Evolutionary conservation across 2,329 filamentous ascomycete genomes (phyloP).

Genomic region (Aspergillus sp.): DNA sequence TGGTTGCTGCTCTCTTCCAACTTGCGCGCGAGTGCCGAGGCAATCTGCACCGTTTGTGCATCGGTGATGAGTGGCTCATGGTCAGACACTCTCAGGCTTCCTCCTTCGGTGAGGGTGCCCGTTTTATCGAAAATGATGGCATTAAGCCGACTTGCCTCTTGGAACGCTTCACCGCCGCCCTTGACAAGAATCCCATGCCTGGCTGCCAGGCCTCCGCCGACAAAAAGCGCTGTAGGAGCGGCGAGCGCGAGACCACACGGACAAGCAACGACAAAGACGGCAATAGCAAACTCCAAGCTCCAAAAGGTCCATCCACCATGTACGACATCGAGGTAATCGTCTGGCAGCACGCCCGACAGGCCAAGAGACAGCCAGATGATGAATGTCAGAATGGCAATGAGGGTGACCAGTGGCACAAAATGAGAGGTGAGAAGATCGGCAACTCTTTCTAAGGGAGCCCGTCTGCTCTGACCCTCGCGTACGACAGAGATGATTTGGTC

Average conservation of each 20-base stretch:
- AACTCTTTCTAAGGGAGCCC: conserved; percentile 47
- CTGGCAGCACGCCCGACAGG: conserved; percentile 40
- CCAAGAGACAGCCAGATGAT: conserved; percentile 47
- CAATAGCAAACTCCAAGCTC: conserved; percentile 67
- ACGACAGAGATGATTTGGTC: conserved; percentile 50
- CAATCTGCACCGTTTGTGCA: conserved; percentile 31
- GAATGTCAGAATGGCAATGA: conserved; percentile 48
- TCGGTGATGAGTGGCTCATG: conserved; percentile 41
- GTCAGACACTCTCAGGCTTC: conserved; percentile 56
- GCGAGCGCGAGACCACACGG: conserved; percentile 80
- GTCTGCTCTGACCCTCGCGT: conserved; percentile 48
- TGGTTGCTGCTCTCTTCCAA: conserved; percentile 61
- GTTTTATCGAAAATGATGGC: conserved; percentile 88
- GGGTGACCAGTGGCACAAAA: conserved; percentile 49
- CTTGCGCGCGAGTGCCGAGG: conserved; percentile 47
- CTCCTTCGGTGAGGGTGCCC: conserved; percentile 71
- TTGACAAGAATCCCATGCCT: conserved; percentile 78
- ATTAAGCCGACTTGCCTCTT: conserved; percentile 75
- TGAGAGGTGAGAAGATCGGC: conserved; percentile 49
- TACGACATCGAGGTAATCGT: conserved; percentile 50
- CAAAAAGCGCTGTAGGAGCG: conserved; percentile 83
- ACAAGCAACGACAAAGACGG: conserved; percentile 83
- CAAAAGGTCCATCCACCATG: conserved; percentile 52
- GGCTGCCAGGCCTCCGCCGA: conserved; percentile 75
- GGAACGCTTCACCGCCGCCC: conserved; percentile 80